Evolutionary conservation across 257 asterid genomes (phyloP).

Genomic region (Ophiorrhiza pumila): DNA sequence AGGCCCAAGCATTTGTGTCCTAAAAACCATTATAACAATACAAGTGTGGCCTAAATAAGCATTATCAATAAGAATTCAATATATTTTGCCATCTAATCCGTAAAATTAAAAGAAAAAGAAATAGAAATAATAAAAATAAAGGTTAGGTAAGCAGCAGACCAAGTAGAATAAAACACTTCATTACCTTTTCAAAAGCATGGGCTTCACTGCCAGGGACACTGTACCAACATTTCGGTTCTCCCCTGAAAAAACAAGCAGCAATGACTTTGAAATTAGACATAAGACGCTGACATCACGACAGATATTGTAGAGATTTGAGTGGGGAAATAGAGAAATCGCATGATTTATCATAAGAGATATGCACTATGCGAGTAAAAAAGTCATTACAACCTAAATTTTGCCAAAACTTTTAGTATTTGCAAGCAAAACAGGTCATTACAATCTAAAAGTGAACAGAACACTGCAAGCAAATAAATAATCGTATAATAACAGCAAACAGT

Average conservation of each 20-base stretch:
- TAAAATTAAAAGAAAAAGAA: background rate
- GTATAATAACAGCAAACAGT: too few relatives aligned
- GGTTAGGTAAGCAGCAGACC: background rate
- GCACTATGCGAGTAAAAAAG: background rate
- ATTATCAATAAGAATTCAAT: background rate
- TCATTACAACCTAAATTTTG: background rate
- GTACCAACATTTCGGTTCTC: constrained; percentile 98
- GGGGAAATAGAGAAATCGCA: background rate
- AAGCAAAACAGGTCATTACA: too few relatives aligned
- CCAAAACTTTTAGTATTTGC: background rate
- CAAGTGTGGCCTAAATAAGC: background rate
- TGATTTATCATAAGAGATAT: background rate
- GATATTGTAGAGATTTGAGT: background rate
- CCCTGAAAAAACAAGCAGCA: constrained; percentile 52
- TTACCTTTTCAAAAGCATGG: constrained; percentile 85
- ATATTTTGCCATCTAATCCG: background rate
- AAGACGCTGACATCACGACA: background rate
- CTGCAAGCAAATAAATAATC: background rate
- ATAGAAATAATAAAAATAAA: too few relatives aligned
- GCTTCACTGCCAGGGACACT: constrained; percentile 93
- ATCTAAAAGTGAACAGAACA: background rate
- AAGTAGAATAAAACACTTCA: background rate
- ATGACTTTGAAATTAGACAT: constrained; percentile 3
- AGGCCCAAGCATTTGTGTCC: background rate
- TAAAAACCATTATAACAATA: constrained; percentile 2